Evolutionary conservation across 106 monocot genomes (phyloP).

Genomic region (Dendrobium chrysotoxum): DNA sequence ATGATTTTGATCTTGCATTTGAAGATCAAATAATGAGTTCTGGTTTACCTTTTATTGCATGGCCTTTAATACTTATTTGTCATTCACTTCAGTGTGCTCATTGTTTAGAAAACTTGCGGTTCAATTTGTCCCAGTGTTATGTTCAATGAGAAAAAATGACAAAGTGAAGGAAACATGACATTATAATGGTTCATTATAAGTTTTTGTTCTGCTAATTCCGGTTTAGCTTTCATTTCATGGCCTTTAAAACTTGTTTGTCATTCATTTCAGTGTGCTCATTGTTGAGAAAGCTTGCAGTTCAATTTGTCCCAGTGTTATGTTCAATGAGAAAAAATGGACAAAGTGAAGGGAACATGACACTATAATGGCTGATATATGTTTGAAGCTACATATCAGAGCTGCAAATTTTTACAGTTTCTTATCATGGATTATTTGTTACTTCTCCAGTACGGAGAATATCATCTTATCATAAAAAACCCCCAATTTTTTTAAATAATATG

Average conservation of each 20-base stretch:
- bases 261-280: not conserved
- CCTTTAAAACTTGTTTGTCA: too few species aligned
- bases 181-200: not conserved
- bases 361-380: not conserved
- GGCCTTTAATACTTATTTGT: too few species aligned
- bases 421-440: not conserved
- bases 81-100: not conserved
- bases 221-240: too few species aligned
- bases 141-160: not conserved
- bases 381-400: not conserved
- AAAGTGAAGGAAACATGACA: not conserved
- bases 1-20: too few species aligned
- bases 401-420: not conserved
- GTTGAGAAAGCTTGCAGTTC: not conserved
- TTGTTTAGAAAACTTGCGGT: not conserved
- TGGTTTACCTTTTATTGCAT: too few species aligned
- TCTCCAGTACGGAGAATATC: not conserved
- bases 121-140: not conserved
- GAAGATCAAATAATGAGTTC: too few species aligned
- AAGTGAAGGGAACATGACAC: not conserved
- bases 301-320: not conserved
- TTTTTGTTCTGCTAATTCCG: too few species aligned
- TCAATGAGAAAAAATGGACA: not conserved
- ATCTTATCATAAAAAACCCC: not conserved
- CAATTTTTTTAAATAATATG: not conserved